Evolutionary conservation across 2,329 filamentous ascomycete species (phyloP).

Genomic region (Xylariaceae sp.): DNA sequence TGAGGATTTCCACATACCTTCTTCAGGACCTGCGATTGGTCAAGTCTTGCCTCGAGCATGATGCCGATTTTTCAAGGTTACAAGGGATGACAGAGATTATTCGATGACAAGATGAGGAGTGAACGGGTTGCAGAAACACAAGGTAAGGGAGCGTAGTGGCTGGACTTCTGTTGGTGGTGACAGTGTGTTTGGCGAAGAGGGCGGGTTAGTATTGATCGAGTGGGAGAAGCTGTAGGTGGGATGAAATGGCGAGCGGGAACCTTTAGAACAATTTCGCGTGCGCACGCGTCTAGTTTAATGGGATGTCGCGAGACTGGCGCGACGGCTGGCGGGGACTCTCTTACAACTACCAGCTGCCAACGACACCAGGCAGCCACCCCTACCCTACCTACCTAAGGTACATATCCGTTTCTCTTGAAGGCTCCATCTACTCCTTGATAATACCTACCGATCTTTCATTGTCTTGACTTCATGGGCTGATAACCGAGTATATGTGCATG

Average conservation of each 20-base stretch:
- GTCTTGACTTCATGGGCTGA: too few species aligned
- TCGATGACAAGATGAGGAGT: too few species aligned
- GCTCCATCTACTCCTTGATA: too few species aligned
- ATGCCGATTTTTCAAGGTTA: conserved; percentile 27
- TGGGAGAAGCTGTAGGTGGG: not conserved
- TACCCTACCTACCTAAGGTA: too few species aligned
- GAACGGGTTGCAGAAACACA: too few species aligned
- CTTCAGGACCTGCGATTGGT: conserved; percentile 91
- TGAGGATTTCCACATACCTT: conserved; percentile 58
- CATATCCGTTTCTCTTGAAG: too few species aligned
- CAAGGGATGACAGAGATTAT: not conserved
- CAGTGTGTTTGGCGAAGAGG: not conserved
- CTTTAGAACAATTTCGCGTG: conserved; percentile 12
- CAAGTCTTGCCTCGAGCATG: conserved; percentile 96
- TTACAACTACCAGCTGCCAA: not conserved
- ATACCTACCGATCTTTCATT: too few species aligned
- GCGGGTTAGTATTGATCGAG: too few species aligned
- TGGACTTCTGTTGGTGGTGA: conserved; percentile 2
- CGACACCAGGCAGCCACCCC: too few species aligned
- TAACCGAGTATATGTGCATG: too few species aligned
- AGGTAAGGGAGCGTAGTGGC: too few species aligned
- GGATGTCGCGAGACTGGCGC: conserved; percentile 15
- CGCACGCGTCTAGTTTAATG: conserved; percentile 18
- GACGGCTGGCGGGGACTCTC: not conserved
- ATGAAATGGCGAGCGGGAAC: conserved; percentile 1